phyloP scores from a whole-genome alignment of 257 asterid genomes.

The Asclepias syriaca region DNA sequence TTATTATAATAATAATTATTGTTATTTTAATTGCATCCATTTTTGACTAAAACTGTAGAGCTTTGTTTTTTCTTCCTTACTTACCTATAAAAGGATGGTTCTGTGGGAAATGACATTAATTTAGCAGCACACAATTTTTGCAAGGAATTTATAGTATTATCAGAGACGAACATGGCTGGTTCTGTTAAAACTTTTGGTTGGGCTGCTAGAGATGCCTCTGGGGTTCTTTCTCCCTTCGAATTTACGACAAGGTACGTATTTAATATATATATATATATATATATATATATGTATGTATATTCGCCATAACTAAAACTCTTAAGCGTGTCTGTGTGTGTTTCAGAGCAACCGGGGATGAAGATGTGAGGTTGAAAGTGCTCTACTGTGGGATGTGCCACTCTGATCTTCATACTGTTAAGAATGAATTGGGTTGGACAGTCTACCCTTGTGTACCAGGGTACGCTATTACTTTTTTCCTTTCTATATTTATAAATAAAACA shows the following conservation, averaged over 20 bases:
- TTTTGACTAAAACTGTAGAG: background rate
- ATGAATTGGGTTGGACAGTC: slow-evolving; percentile 32
- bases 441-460: slow-evolving; percentile 52
- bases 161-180: slow-evolving; percentile 15
- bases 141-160: background rate
- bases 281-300: background rate
- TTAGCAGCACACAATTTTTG: background rate
- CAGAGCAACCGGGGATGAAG: slow-evolving; percentile 36
- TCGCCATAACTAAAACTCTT: background rate
- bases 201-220: slow-evolving; percentile 50
- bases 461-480: background rate
- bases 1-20: too few relatives aligned
- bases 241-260: slow-evolving; percentile 33
- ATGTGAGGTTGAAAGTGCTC: slow-evolving; percentile 31
- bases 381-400: slow-evolving; percentile 56
- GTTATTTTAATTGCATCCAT: background rate
- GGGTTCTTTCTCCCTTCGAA: slow-evolving; percentile 38
- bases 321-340: background rate
- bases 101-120: background rate
- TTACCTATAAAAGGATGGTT: background rate
- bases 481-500: too few relatives aligned
- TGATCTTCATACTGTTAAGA: slow-evolving; percentile 38
- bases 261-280: background rate
- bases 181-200: slow-evolving; percentile 36
- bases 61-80: background rate